Evolutionary conservation across 352 stramenopile species (phyloP), one percentile per base, ranked within the genome.

Genomic region (Phytophthora chlamydospora): DNA sequence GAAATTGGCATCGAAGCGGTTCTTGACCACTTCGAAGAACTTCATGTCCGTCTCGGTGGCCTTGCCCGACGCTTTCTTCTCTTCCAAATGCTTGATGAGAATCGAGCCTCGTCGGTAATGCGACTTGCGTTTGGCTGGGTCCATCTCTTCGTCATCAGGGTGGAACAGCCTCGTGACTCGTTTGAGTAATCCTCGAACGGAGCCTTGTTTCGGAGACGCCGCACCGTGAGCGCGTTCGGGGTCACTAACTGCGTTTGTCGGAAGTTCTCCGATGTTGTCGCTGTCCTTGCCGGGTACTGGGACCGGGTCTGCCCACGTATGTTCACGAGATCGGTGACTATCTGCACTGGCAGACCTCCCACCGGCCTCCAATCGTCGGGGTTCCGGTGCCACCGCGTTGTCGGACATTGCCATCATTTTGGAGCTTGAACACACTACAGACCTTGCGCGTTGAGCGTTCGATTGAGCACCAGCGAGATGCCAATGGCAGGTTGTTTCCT

Each of bases 11-110:
- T 92, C 80, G 27, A 89, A 92, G 16, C 81, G 69, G 13, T 68
- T 75, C 50, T 92, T 92, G 39, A 92, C 76, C 53, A 83, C 80
- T 5, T 92, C 80, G 41, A 92, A 90, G 46, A 92, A 92, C 65
- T 92, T 92, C 70, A 87, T 80, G 49, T 92, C 83, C 17, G 84
- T 87, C 16, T 89, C 80, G 0, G 78, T 90, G 8, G 78, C 83
- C 32, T 78, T 68, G 6, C 78, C 80, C 2, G 65, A 55, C n/a
- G 74, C 75, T 31, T 88, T 79, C 51, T 92, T 89, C 17, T 75
- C 71, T 46, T 90, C 78, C 36, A 92, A 56, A 49, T 92, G 83
- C 53, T 82, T 82, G 45, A 92, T 83, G 14, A 90, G 45, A 44
- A 91, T 90, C 10, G 80, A 88, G 9, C 83, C 83, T 39, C 80